These are phyloP conservation scores for Salpingoeca rosetta DNA, from an alignment of 78 protist species.

Conservation along the genomic window DNA sequence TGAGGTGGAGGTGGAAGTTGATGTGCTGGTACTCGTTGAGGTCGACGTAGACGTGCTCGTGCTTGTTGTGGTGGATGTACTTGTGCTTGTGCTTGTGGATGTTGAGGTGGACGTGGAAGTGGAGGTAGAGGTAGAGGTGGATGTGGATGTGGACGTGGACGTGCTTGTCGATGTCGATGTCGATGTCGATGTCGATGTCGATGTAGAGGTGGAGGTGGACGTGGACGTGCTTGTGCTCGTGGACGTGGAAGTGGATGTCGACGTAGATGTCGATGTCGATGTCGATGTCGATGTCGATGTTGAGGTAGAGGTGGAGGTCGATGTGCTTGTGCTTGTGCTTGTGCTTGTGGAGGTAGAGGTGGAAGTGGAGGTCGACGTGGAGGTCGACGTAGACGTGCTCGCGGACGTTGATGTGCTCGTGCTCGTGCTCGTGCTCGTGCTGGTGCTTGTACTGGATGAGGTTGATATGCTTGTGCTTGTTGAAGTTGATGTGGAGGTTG, in stretches of 20 bases:
- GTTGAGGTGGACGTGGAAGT: background rate
- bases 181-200: background rate
- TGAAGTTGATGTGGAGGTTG: background rate
- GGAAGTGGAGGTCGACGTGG: background rate
- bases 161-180: background rate
- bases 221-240: background rate
- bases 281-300: background rate
- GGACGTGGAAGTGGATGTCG: background rate
- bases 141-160: background rate
- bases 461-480: background rate
- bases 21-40: background rate
- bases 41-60: background rate
- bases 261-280: background rate
- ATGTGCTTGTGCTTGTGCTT: background rate
- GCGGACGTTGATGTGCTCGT: background rate
- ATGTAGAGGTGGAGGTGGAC: background rate
- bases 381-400: background rate
- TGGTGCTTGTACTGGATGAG: background rate
- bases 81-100: background rate
- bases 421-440: background rate
- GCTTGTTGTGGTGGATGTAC: background rate
- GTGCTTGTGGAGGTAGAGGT: background rate
- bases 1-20: background rate
- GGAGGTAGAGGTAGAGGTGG: background rate
- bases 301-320: background rate